These are phyloP conservation scores for Boletus pseudopeckii DNA, from an alignment of 768 basidiomycete genomes.

Conservation along the genomic window DNA sequence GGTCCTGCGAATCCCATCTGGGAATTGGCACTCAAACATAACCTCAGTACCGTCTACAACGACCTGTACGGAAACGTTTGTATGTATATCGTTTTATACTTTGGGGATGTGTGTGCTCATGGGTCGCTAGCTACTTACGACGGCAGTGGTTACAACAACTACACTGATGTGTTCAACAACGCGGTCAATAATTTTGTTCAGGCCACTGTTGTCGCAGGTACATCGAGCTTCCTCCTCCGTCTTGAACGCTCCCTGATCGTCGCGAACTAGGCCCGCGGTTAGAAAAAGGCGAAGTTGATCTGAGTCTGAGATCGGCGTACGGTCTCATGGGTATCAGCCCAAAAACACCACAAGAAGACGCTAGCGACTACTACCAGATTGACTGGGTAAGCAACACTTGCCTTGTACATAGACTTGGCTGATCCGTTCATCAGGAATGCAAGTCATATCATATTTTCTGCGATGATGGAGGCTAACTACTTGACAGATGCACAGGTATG, in stretches of 20 bases:
- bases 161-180: slow-evolving; percentile 40
- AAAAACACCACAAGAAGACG: slow-evolving; percentile 43
- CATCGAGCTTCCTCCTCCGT: not conserved
- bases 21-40: slow-evolving; percentile 53
- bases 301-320: slow-evolving; percentile 53
- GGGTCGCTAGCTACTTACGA: slow-evolving; percentile 51
- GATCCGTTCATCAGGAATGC: slow-evolving; percentile 26
- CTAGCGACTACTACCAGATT: slow-evolving; percentile 56
- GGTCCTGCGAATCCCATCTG: slow-evolving; percentile 61
- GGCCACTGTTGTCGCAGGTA: slow-evolving; percentile 47
- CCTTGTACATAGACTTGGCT: not conserved
- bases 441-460: slow-evolving; percentile 7
- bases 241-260: slow-evolving; percentile 37
- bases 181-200: slow-evolving; percentile 39
- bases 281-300: slow-evolving; percentile 41
- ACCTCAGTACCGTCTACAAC: slow-evolving; percentile 43
- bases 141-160: slow-evolving; percentile 47
- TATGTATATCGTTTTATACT: slow-evolving; percentile 28
- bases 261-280: slow-evolving; percentile 11
- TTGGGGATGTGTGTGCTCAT: not conserved
- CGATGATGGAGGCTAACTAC: not conserved
- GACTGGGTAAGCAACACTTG: slow-evolving; percentile 27
- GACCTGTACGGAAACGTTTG: slow-evolving; percentile 43
- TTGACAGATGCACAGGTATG: slow-evolving; percentile 29
- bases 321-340: slow-evolving; percentile 46